These are phyloP conservation scores for Suillus ampliporus DNA, from an alignment of 768 basidiomycete genomes.

Conservation along the genomic window DNA sequence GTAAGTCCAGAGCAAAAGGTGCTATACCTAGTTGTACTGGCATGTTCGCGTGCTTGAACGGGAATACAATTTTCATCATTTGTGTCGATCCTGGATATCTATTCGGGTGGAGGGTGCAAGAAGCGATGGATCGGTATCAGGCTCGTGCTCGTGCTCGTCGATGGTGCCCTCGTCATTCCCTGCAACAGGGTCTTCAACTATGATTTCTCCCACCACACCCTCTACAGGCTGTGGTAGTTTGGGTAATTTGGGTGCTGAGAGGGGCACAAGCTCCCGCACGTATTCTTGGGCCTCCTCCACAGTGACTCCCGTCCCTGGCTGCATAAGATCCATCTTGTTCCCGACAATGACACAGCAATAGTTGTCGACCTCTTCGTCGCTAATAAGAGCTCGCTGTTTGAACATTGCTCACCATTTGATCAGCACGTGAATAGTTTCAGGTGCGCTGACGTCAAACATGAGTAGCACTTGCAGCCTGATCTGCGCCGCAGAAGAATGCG, in stretches of 20 bases:
- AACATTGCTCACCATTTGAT: conserved; percentile 85
- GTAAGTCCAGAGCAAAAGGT: conserved; percentile 58
- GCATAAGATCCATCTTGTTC: conserved; percentile 74
- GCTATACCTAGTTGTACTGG: conserved; percentile 52
- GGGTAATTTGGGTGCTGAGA: conserved; percentile 21
- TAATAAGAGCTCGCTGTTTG: conserved; percentile 64
- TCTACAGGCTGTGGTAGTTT: conserved; percentile 16
- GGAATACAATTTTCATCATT: conserved; percentile 50
- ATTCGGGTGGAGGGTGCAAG: conserved; percentile 3
- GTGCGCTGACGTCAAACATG: conserved; percentile 79
- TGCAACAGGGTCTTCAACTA: conserved; percentile 22
- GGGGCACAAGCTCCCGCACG: conserved; percentile 62
- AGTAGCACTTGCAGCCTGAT: conserved; percentile 81
- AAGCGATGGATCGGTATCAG: conserved; percentile 20
- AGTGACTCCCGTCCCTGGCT: conserved; percentile 33
- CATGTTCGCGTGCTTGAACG: conserved; percentile 47
- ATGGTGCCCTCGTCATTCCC: conserved; percentile 12
- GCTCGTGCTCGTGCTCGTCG: conserved; percentile 29
- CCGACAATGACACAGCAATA: conserved; percentile 79
- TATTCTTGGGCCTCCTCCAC: conserved; percentile 56
- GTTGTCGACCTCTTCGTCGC: conserved; percentile 62
- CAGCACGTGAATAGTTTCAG: conserved; percentile 62
- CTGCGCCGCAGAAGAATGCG: conserved; percentile 86
- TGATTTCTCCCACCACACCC: conserved; percentile 18
- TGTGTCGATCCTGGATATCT: conserved; percentile 37